Evolutionary conservation across 305 asterid genomes (phyloP), one percentile per base, ranked within the genome.

Genomic region (Fraxinus angustifolia): DNA sequence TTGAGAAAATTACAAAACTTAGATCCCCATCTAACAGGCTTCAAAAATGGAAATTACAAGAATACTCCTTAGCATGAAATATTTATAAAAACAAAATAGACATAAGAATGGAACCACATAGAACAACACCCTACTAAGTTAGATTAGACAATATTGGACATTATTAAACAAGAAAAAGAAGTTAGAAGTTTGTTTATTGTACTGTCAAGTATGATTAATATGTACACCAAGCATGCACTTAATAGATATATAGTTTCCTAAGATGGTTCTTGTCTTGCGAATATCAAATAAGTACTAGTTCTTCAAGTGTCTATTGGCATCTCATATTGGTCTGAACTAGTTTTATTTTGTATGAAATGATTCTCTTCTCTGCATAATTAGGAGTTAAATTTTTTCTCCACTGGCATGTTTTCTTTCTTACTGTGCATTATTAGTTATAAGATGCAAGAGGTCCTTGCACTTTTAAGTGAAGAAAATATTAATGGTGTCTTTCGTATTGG

Each of bases 401-500:
- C 4, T 14, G 74, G 36, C 74, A 28, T 68, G 40, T 68, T 68
- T 68, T 68, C 74, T 68, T 68, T 28, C 12, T 26, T 28, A 65
- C 6, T 12, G 35, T 26, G 73, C 2, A 67, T 4, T 4, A 50
- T 50, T 50, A 16, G 60, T 50, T 16, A 50, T n/a, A 4, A 16
- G 21, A 50, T 50, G 60, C 33, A 21, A 60, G 33, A 3, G 5
- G 16, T 60, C 71, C 5, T 60, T 14, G 21, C 19, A 14, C 38
- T 68, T 48, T 77, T 30, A 3, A 38, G 72, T 36, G 78, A 76
- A 58, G 70, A n/a, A 78, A 6, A 17, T 68, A 76, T 77, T 40
- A 16, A 81, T 30, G 8, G 73, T 14, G 38, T 68, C 38, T 83
- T 67, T 4, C 31, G 80, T 84, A 33, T 81, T 84, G 86, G 78